Base-by-base conservation (phyloP, 1,284 basidiomycete species). In the Inonotus hispidus region DNA sequence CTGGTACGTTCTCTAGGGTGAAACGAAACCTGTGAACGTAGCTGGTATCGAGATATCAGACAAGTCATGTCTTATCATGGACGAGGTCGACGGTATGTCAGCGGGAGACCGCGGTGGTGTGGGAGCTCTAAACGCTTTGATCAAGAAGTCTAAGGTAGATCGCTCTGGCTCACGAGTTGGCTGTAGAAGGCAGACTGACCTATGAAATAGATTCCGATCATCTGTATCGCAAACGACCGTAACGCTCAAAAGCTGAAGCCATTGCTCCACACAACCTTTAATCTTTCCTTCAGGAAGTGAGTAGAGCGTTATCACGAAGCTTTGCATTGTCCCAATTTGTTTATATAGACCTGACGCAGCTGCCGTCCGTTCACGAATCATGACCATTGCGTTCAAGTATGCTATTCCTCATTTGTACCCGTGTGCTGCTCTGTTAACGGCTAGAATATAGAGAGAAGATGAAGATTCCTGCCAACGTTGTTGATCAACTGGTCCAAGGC, bases 11-110 rank as follows among this genome's bases (percentile, higher is more conserved):
- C 21, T 14, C 37, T n/a, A 43, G 29, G 21, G 23, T 21, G 62
- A 53, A 64, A 8, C 23, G 10, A 53, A 86, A 87, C 75, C 75
- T 13, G 85, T 82, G 1, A 89, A 91, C 63, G 83, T 83, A 0
- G 77, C 83, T 2, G 91, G 87, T 1, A 74, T 95, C 1, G 70
- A 77, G 11, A 84, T 98, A 63, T 92, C 90, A 0, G 84, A 92
- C 66, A 85, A 82, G 68, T 87, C 91, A 0, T 93, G 94, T 66
- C 76, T 99, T 49, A 98, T 99, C 72, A 98, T 99, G 94, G 97
- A 99, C 71, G 97, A 99, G 73, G 96, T 99, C 0, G 96, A 99
- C 68, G 96, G 97, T 7, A 99, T 99, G 95, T 97, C 94, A 5
- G 92, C 93, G 1, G 96, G 96, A 27, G 97, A 99, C 73, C 82